Evolutionary conservation across 176 grass and related monocot genomes (phyloP).

Genomic region (Raddia guianensis): DNA sequence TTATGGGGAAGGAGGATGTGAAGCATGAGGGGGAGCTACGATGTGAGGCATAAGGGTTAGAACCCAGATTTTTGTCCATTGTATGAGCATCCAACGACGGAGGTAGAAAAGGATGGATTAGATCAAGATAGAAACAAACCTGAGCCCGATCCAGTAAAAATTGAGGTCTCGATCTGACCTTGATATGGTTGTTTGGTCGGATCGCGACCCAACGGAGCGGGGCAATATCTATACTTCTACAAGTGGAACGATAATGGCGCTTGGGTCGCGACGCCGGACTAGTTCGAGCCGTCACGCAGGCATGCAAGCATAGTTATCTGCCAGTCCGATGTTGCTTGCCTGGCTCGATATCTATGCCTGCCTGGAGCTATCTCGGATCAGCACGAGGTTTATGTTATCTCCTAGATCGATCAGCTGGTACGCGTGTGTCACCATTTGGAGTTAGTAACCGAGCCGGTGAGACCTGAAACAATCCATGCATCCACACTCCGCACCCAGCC

Average conservation of each 20-base stretch:
- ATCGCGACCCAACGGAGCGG: too few relatives aligned
- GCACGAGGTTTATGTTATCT: constrained; percentile 1
- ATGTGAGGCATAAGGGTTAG: too few relatives aligned
- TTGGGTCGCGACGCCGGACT: not conserved
- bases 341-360: not conserved
- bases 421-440: not conserved
- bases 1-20: too few relatives aligned
- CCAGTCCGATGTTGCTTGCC: not conserved
- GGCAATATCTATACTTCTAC: too few relatives aligned
- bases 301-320: not conserved
- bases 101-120: too few relatives aligned
- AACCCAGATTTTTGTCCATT: too few relatives aligned
- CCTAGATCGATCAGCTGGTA: not conserved
- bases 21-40: too few relatives aligned
- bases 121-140: too few relatives aligned
- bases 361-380: not conserved
- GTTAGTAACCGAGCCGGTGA: not conserved
- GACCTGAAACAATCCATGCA: not conserved
- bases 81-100: too few relatives aligned
- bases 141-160: too few relatives aligned
- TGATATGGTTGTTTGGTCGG: too few relatives aligned
- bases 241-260: not conserved
- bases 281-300: constrained; percentile 1
- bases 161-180: too few relatives aligned
- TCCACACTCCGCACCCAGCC: not conserved